Evolutionary conservation across 164 flowering plant species (phyloP), one percentile per base, ranked within the genome.

Genomic region (Piper longum): DNA sequence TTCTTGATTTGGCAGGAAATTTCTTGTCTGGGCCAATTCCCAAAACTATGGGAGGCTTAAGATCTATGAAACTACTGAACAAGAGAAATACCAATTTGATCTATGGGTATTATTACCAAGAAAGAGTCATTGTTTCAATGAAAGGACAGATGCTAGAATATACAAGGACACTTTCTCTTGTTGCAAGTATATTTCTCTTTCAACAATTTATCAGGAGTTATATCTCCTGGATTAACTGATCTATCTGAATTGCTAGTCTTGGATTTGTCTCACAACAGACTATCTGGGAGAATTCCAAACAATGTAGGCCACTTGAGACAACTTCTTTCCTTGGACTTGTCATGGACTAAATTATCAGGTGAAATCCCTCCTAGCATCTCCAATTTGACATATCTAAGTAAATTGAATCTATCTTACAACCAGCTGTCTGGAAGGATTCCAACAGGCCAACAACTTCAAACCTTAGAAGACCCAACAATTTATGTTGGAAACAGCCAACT

Each of bases 341-440:
- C 77, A 79, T 91, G 90, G 62, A 87, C 81, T 74, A 72, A 74
- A 65, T 81, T 88, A 71, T 77, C 78, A 63, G 98, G 96, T 70
- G 75, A 71, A 67, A 88, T 91, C 73, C 98, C 98, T 8, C 51
- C 74, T 59, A 86, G 87, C 77, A 72, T 83, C 62, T 96, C 96
- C 60, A 78, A 85, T 64, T 72, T 91, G 73, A 66, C 85, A 51
- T 82, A 74, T 71, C 72, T 91, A 74, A 72, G 74, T 40, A 77
- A 48, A 71, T 79, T 88, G 80, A 79, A 88, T 73, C 78, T 91
- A 73, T 79, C 82, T 0, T 48, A 63, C 57, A 79, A 72, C 41
- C 65, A 72, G 41, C 64, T 75, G 56, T 69, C 73, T 2, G 78
- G 78, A n/a, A 18, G 11, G 43, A 67, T 70, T 60, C 78, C 78